Evolutionary conservation across 2,329 filamentous ascomycete species (phyloP).

Genomic region (Xylogone sp.): DNA sequence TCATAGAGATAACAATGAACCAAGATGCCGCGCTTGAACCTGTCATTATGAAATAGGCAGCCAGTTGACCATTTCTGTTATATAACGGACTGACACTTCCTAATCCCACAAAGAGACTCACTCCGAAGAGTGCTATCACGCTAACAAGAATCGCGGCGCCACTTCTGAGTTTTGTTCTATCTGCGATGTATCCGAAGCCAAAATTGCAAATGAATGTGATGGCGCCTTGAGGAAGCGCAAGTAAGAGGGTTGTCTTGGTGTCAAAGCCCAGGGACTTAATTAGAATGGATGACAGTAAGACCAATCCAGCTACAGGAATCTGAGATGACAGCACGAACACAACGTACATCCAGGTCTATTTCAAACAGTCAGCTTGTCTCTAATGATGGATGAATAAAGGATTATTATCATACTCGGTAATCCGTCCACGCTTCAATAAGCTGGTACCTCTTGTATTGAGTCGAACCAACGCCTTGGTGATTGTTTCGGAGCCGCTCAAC

Average conservation of each 20-base stretch:
- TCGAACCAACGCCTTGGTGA: constrained; percentile 25
- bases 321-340: neutral
- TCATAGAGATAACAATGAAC: neutral
- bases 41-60: constrained; percentile 1
- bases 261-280: neutral
- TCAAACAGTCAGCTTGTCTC: neutral
- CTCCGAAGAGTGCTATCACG: neutral
- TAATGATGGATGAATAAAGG: too few relatives aligned
- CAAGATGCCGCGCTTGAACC: neutral
- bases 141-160: neutral
- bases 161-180: neutral
- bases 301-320: neutral
- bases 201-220: neutral
- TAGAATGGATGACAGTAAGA: neutral
- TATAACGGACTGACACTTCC: neutral
- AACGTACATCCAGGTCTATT: neutral
- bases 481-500: constrained; percentile 43
- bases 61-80: neutral
- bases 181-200: neutral
- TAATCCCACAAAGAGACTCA: neutral
- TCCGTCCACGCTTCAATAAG: constrained; percentile 37
- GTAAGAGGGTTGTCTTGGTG: neutral
- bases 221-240: neutral
- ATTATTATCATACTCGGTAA: neutral
- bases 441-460: constrained; percentile 46